Evolutionary conservation across 164 flowering plant genomes (phyloP).

Genomic region (Piper longum): DNA sequence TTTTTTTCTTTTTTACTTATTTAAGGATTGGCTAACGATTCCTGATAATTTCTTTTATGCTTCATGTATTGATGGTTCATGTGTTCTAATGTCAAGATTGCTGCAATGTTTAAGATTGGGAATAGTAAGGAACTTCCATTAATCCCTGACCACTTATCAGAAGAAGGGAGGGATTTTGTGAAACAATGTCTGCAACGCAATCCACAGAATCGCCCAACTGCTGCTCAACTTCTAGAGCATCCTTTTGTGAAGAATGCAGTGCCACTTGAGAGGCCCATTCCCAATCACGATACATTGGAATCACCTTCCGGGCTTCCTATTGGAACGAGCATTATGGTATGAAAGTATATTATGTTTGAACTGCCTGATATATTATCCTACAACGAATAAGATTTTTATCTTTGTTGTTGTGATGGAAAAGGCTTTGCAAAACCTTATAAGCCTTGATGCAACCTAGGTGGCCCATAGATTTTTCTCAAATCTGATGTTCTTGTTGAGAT

Average conservation of each 20-base stretch:
- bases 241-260: slow-evolving; percentile 74
- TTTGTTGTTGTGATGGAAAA: no score
- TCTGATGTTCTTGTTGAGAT: neutral
- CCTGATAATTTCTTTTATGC: neutral
- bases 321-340: slow-evolving; percentile 48
- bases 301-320: slow-evolving; percentile 19
- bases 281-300: slow-evolving; percentile 33
- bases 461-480: neutral
- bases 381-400: no score
- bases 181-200: slow-evolving; percentile 69
- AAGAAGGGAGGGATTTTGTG: slow-evolving; percentile 82
- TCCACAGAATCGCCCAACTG: slow-evolving; percentile 69
- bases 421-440: no score
- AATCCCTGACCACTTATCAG: slow-evolving; percentile 80
- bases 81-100: slow-evolving; percentile 38
- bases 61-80: slow-evolving; percentile 5
- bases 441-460: neutral
- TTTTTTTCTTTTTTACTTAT: neutral
- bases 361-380: no score
- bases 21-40: neutral
- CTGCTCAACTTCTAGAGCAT: slow-evolving; percentile 78
- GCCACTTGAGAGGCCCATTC: slow-evolving; percentile 40
- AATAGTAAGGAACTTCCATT: slow-evolving; percentile 86
- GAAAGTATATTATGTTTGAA: neutral
- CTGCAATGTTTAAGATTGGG: slow-evolving; percentile 93